Base-by-base conservation (phyloP, 495 filamentous ascomycete genomes). In the Penicillium alfredii region DNA sequence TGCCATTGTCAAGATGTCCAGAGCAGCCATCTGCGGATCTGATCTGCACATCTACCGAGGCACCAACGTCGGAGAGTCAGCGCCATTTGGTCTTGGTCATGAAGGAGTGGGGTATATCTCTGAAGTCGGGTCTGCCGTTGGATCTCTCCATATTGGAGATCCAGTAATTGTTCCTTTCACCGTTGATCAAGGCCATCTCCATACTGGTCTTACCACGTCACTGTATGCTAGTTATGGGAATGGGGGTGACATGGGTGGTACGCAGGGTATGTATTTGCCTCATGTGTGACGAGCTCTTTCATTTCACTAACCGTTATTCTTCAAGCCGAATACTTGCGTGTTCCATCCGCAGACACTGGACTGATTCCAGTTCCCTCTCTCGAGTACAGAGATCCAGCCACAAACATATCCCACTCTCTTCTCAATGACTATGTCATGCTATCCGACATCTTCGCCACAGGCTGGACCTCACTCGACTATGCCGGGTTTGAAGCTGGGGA, bases 371-470 rank as follows among this genome's bases (percentile, higher is more conserved):
- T 38, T 20, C 35, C 35, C 21, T 32, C 30, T 19, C 30, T 32
- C 5, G 30, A 32, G 4, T 19, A 32, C 9, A 32, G 15, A 9
- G 11, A 32, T 10, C 14, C 35, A 25, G 21, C 35, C 3, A 38
- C 35, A 19, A 28, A 38, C 14, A n/a, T 28, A 19, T 15, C 24
- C 16, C 11, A 17, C 14, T 32, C 30, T 17, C 15, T 32, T 15
- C n/a, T 18, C 6, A 32, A 32, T 10, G 35, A 38, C 35, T 38
- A 38, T 38, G 17, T 38, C 14, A 38, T 38, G 9, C 6, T 76
- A 76, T 49, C 66, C 56, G 8, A 72, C 60, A 5, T 39, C n/a
- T n/a, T n/a, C n/a, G n/a, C n/a, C n/a, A n/a, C n/a, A n/a, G n/a
- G n/a, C n/a, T n/a, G n/a, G n/a, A n/a, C n/a, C n/a, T n/a, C n/a